These are phyloP conservation scores for Lentinula aciculospora DNA, from an alignment of 768 basidiomycete species.

Conservation along the genomic window DNA sequence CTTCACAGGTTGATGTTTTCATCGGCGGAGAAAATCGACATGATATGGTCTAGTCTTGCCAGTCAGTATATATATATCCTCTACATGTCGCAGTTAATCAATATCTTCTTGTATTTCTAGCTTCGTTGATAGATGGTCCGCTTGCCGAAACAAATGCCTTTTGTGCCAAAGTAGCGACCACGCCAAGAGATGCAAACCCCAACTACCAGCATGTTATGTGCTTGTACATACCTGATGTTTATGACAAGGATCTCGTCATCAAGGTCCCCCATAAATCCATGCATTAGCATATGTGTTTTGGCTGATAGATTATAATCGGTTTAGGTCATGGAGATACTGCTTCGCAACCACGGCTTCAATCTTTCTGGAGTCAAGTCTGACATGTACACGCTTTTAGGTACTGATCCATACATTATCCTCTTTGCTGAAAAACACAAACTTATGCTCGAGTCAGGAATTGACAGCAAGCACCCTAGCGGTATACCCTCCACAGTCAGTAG, in stretches of 20 bases:
- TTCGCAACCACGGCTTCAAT: conserved; percentile 60
- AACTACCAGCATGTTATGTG: conserved; percentile 64
- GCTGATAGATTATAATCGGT: conserved; percentile 5
- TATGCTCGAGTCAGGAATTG: conserved; percentile 40
- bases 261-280: conserved; percentile 30
- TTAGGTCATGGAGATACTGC: conserved; percentile 65
- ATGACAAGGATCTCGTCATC: conserved; percentile 53
- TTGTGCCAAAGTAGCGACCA: conserved; percentile 63
- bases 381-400: conserved; percentile 61
- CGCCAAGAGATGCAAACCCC: conserved; percentile 37
- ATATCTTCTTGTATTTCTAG: conserved; percentile 23
- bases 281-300: neutral
- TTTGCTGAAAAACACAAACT: neutral
- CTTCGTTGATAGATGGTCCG: conserved; percentile 61
- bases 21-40: conserved; percentile 54
- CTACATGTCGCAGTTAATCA: neutral
- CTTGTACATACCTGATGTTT: conserved; percentile 67
- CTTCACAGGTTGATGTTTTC: conserved; percentile 60
- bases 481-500: conserved; percentile 58
- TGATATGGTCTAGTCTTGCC: conserved; percentile 57
- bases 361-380: conserved; percentile 69
- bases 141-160: conserved; percentile 52
- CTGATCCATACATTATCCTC: conserved; percentile 3
- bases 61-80: conserved; percentile 30
- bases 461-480: conserved; percentile 74